Conservation (phyloP, 371 early-diverging fungal genomes). For the Mucor ambiguus region DNA sequence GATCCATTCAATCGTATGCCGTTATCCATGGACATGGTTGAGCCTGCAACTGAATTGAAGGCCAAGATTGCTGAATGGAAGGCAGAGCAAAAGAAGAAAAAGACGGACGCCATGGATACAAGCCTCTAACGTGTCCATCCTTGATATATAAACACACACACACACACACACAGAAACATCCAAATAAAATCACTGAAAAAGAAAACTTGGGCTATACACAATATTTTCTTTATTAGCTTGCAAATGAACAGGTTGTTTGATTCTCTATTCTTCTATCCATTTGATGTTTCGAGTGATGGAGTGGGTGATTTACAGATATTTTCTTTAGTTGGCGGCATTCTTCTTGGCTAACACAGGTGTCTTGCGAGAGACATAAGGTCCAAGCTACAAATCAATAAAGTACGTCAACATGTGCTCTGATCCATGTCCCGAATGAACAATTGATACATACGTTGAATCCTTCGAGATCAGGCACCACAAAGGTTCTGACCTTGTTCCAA, state of each 20-base stretch:
- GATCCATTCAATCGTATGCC: conserved; percentile 97
- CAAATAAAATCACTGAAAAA: conserved; percentile 4
- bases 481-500: conserved; percentile 76
- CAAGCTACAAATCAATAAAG: conserved; percentile 54
- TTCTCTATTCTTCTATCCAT: neutral
- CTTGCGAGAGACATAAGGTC: conserved; percentile 73
- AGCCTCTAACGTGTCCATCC: conserved; percentile 3
- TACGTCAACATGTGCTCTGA: neutral
- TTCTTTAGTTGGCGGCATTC: neutral
- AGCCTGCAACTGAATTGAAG: conserved; percentile 60
- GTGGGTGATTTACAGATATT: neutral
- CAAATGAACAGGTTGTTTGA: neutral
- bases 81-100: conserved; percentile 36
- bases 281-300: neutral
- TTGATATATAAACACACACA: neutral
- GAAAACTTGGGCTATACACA: neutral
- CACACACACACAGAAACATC: neutral
- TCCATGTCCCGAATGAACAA: neutral
- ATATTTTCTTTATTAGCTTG: conserved; percentile 1
- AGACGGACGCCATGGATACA: conserved; percentile 19
- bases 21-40: conserved; percentile 78
- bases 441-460: conserved; percentile 62
- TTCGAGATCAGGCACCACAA: conserved; percentile 78
- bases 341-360: conserved; percentile 32
- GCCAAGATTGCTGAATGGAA: conserved; percentile 54